Base-by-base conservation (phyloP, 352 stramenopile genomes). In the Phytophthora quininea region DNA sequence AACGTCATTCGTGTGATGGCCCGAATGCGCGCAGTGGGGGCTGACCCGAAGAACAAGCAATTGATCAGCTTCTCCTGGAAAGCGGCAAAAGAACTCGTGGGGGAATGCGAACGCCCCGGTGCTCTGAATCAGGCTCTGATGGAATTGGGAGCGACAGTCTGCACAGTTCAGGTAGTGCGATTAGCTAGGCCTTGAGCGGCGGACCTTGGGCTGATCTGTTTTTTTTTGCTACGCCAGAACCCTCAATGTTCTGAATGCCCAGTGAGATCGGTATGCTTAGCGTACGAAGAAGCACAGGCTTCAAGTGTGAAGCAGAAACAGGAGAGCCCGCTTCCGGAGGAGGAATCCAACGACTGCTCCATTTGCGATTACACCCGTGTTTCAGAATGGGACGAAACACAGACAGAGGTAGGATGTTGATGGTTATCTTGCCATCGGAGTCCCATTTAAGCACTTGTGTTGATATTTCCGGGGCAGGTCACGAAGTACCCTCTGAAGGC, bases 1-100 rank as follows among this genome's bases (percentile, higher is more conserved):
- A 99, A 99, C 82, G 98, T 99, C 30, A 98, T 99, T 68, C 87
- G 98, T 4, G 97, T 99, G 1, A 80, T 99, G 45, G 95, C 95
- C 40, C 78, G 97, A 31, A 76, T 99, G 30, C 88, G 72, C 63
- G 92, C 62, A 70, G 94, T 97, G n/a, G 51, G 92, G 12, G 96
- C 96, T 3, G 95, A 98, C 59, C 89, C 97, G 14, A 98, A 97
- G 61, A 92, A 95, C 56, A 95, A 94, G 35, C 72, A 89, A 33
- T 76, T 97, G 6, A 85, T 95, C 55, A 93, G 93, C 4, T 89
- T 96, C 50, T 97, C 94, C 14, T 99, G 97, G 96, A 88, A 91
- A 59, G 61, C 64, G 9, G 89, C 87, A 0, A 73, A 78, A 40
- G 71, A 92, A 38, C 69, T 96, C 1, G 88, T 96, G 3, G 50